Evolutionary conservation across 176 grass and related monocot genomes (phyloP).

Genomic region (Lolium rigidum): DNA sequence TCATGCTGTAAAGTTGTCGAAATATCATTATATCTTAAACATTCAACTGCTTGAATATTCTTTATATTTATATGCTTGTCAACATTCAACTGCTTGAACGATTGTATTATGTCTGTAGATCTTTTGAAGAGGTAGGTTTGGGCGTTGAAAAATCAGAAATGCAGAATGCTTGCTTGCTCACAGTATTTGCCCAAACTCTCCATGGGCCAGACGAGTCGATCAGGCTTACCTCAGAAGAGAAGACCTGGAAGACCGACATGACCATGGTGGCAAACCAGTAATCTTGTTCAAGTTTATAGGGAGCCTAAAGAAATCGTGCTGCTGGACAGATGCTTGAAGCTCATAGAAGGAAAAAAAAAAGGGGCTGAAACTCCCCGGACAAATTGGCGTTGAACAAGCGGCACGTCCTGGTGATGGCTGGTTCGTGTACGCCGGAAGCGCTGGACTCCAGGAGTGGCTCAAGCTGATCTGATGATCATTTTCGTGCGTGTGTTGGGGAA

Average conservation of each 20-base stretch:
- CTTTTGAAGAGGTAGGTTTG: background rate
- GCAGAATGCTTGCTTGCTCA: background rate
- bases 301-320: background rate
- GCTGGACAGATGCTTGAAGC: too few relatives aligned
- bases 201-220: background rate
- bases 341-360: too few relatives aligned
- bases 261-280: background rate
- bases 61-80: background rate
- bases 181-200: background rate
- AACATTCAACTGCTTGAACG: background rate
- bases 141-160: background rate
- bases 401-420: too few relatives aligned
- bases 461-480: too few relatives aligned
- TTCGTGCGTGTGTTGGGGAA: too few relatives aligned
- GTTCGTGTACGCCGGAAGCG: too few relatives aligned
- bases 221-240: background rate
- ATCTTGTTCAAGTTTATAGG: background rate
- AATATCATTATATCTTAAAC: background rate
- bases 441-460: too few relatives aligned
- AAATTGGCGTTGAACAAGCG: too few relatives aligned
- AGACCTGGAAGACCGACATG: background rate
- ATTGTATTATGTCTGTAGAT: background rate
- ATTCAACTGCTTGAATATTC: background rate
- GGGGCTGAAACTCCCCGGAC: too few relatives aligned
- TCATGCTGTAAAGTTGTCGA: background rate